Evolutionary conservation across 768 basidiomycete species (phyloP), one percentile per base, ranked within the genome.

Genomic region (Lactarius trivialis): DNA sequence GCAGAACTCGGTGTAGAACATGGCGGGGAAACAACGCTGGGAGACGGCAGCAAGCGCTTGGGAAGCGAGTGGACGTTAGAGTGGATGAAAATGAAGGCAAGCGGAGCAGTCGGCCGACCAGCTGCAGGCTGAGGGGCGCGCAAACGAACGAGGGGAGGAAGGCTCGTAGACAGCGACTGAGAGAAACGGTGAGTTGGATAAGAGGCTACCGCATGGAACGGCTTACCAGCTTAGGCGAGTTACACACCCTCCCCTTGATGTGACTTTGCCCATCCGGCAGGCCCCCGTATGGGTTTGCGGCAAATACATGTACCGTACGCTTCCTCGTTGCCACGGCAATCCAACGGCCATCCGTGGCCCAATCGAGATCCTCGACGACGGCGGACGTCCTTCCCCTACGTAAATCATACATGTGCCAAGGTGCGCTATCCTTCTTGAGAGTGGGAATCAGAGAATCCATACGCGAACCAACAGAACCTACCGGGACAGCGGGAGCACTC

Each of bases 251-350:
- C 7, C 81, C 82, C 39, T 81, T 78, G 58, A 85, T 66, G 73
- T 89, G 85, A 54, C 87, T 85, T 36, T 71, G 71, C 34, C 81
- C 73, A 73, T 91, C 85, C 1, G 86, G 76, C 36, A 76, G 76
- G 4, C 91, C 88, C 1, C 89, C 91, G 61, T 85, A 85, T 4
- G 89, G 89, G 70, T 91, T 88, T 8, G 85, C 76, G 8, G 86
- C 82, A 69, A 91, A 93, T 0, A 92, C 74, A 73, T 93, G 89
- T 24, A 85, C 73, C 0, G 83, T 88, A 60, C 83, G 72, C 66
- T 84, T 84, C 69, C 76, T 69, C 41, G 86, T 90, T n/a, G 79
- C 82, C 37, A 91, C 72, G 3, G 83, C 89, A 19, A 84, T 71
- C 87, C 88, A 92, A 37, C 85, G 72, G 15, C 85, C 85, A 68